Evolutionary conservation across 2,329 filamentous ascomycete species (phyloP), one percentile per base, ranked within the genome.

Genomic region (Neofusicoccum kwambonambiense): DNA sequence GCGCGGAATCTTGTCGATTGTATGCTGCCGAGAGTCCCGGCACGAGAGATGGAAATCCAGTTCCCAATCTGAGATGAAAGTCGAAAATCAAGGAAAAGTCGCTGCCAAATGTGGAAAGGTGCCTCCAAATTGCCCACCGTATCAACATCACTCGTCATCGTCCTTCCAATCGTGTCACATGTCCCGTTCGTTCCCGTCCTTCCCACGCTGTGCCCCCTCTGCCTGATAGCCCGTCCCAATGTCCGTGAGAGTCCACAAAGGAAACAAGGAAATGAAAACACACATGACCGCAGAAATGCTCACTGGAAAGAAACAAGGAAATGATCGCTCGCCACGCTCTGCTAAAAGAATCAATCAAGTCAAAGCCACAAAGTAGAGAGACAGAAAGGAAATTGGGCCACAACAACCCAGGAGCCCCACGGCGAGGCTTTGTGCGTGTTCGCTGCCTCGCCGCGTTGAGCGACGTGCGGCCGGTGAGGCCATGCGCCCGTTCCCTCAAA

Each of bases 241-340:
- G 49, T 63, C 45, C 61, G 39, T 54, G 39, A 54, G 47, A 63
- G 27, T 19, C 31, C 27, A 54, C 39, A 64, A 57, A 64, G 51
- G 44, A 64, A 57, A 69, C 54, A 69, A 64, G 51, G 42, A 57
- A 64, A 54, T 15, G 50, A 64, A 69, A 64, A 70, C 67, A 64
- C 44, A 58, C 69, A 64, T 51, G 62, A 51, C 64, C 62, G 65
- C 52, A 65, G 27, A 51, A 64, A 62, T 62, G 62, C 57, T 58
- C 22, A 65, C 44, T 51, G 44, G 52, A 45, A 64, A 34, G 67
- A 67, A 67, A 69, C 66, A 68, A 69, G 63, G 68, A 67, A 70
- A 66, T 73, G 72, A 73, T 69, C 71, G 71, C 74, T 75, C 72
- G 74, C 73, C 74, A 70, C 71, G 73, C 72, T 75, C 67, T 71